Percentiles rank a stretch among this genome's conserved stretches.
Evolutionary conservation across 306 rosid genomes (phyloP).

Genomic region (Corylus americana): DNA sequence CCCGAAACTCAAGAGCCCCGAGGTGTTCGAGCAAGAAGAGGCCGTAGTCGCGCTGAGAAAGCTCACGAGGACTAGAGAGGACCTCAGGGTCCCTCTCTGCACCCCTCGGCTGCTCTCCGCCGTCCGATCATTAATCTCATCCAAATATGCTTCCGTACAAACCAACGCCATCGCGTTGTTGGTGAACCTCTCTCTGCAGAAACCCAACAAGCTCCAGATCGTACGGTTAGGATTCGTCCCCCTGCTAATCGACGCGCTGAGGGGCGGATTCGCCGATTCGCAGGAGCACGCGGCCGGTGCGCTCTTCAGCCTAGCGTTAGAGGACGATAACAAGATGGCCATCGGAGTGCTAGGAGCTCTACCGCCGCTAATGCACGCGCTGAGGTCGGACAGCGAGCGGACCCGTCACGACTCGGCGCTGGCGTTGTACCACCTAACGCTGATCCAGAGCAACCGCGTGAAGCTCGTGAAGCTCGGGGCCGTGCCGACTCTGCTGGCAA

Average conservation of each 20-base stretch:
- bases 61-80: constrained; percentile 57
- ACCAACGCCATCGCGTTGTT: constrained; percentile 74
- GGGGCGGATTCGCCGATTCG: constrained; percentile 59
- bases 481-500: constrained; percentile 51
- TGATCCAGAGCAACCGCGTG: constrained; percentile 78
- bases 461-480: constrained; percentile 74
- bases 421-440: constrained; percentile 69
- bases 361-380: constrained; percentile 74
- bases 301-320: constrained; percentile 72
- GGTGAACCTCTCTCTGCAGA: constrained; percentile 84
- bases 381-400: constrained; percentile 70
- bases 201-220: constrained; percentile 75
- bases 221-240: constrained; percentile 84
- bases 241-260: constrained; percentile 61
- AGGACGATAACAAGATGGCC: constrained; percentile 91
- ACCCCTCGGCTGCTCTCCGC: constrained; percentile 51
- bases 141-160: constrained; percentile 65
- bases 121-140: constrained; percentile 41
- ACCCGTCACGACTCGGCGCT: constrained; percentile 81
- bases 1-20: constrained; percentile 48
- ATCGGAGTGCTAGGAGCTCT: constrained; percentile 84
- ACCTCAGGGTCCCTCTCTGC: constrained; percentile 61
- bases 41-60: constrained; percentile 55
- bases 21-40: constrained; percentile 73
- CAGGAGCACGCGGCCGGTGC: constrained; percentile 99